Evolutionary conservation across 768 basidiomycete species (phyloP), one percentile per base, ranked within the genome.

Genomic region (Pilatotrama ljubarskyi): DNA sequence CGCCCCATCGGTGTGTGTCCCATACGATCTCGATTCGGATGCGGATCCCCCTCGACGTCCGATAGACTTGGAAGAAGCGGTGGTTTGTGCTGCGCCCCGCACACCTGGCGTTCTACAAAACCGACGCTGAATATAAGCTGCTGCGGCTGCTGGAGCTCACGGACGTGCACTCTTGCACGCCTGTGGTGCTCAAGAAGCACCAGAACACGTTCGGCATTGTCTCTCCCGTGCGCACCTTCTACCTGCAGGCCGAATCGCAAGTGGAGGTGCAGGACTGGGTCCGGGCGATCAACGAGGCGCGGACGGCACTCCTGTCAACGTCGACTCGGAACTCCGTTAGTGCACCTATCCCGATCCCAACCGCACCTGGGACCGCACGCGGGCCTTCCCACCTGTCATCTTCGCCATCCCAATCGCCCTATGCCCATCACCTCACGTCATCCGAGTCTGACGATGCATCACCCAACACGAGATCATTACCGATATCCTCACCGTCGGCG

Each of bases 51-150:
- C 40, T 35, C 38, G 29, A 41, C 25, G 32, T 32, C 35, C 61
- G 42, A 59, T 69, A 96, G 95, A 94, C 91, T 1, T 99, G 97
- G 97, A 98, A 98, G 82, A 95, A 95, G 76, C 84, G 95, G 20
- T 98, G 96, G 96, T 98, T 98, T 67, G 97, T 99, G 1, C 77
- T 99, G 59, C 85, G 96, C 17, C 85, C 93, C 0, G 90, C 90
- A 2, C 93, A 97, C 73, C 77, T 99, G 50, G 94, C 94, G 3
- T 98, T 96, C 75, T 98, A 98, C 84, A 98, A 98, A 79, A 93
- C 84, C 48, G 87, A 90, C 32, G 90, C 91, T 57, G 96, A 99
- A 75, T 98, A 98, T 77, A 82, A 95, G 73, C 84, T 98, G 3
- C 86, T 94, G 25, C 87, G 90, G 18, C 84, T 97, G 14, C 84